Base-by-base conservation (phyloP, 1,284 basidiomycete genomes). In the Irpex rosettiformis region DNA sequence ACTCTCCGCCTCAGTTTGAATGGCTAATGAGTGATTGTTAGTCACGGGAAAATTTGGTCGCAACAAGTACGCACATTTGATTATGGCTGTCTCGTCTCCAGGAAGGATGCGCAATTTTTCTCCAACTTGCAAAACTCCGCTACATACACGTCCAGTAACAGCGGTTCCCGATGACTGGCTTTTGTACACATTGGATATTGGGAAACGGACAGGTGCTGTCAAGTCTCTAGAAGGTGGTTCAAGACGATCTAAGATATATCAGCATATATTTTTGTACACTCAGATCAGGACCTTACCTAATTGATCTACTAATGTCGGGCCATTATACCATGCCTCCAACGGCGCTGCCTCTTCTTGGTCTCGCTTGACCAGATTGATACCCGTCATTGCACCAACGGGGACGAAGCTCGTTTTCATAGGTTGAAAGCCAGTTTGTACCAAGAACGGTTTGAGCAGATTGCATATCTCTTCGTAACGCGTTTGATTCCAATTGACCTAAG, bases 151-250 rank as follows among this genome's bases (percentile, higher is more conserved):
- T n/a, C 96, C 97, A 24, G 89, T 85, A 0, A 97, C 86, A 1
- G 88, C 92, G 0, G 87, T 84, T 16, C 93, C 93, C 3, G 91
- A 87, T 5, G 89, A 85, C 67, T 90, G 86, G 24, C 92, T 92
- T 72, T 89, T 94, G 82, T 97, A 99, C 2, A 98, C 93, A 71
- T 99, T 99, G 11, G 94, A 91, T 21, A 99, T 84, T 0, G 96
- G 96, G 58, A 98, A 81, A 22, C 97, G 85, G 37, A 98, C 73
- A 0, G 96, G 89, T 0, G 85, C 80, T 5, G 82, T 81, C 58
- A 96, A 84, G 55, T 93, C 89, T 48, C 96, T 81, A 3, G 78
- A 72, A 0, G 96, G 96, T 0, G 94, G 91, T 58, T 92, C 88
- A 25, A 98, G 77, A 57, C 80, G 75, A 75, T 97, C 95, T 94